These are phyloP conservation scores for Furcasterigmium sp. DNA, from an alignment of 2,329 filamentous ascomycete genomes.

Conservation along the genomic window DNA sequence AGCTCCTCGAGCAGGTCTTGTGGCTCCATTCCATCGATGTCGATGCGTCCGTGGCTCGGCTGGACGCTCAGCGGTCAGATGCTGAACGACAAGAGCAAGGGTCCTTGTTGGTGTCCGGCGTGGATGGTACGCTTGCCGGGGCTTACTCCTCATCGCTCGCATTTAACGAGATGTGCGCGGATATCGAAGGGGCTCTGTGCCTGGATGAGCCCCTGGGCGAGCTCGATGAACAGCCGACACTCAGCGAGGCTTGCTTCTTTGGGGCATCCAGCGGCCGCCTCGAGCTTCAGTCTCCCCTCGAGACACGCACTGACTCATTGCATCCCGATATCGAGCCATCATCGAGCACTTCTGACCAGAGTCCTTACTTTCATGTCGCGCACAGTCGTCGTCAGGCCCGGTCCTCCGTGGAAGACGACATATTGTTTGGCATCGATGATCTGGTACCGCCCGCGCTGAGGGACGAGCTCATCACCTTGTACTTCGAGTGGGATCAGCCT, in stretches of 20 bases:
- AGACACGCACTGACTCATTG: not conserved
- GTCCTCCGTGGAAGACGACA: too few relatives aligned
- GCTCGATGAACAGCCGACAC: conserved; percentile 18
- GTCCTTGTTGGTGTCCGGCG: too few relatives aligned
- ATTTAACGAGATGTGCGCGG: conserved; percentile 11
- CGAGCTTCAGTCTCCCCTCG: conserved; percentile 10
- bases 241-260: conserved; percentile 25
- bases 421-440: not conserved
- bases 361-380: too few relatives aligned
- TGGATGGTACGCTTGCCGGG: not conserved
- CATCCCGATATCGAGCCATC: not conserved
- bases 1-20: conserved; percentile 22
- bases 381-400: too few relatives aligned
- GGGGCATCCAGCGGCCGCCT: conserved; percentile 28
- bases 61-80: conserved; percentile 10
- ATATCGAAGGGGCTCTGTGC: conserved; percentile 24
- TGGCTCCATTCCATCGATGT: conserved; percentile 22
- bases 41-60: conserved; percentile 16
- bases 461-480: conserved; percentile 23
- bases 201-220: conserved; percentile 28
- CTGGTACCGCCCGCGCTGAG: conserved; percentile 15
- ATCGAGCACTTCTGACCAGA: not conserved
- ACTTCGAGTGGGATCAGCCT: conserved; percentile 30
- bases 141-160: not conserved
- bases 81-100: conserved; percentile 9